Evolutionary conservation across 2,329 filamentous ascomycete species (phyloP), one percentile per base, ranked within the genome.

Genomic region (Bipolaris zeicola): DNA sequence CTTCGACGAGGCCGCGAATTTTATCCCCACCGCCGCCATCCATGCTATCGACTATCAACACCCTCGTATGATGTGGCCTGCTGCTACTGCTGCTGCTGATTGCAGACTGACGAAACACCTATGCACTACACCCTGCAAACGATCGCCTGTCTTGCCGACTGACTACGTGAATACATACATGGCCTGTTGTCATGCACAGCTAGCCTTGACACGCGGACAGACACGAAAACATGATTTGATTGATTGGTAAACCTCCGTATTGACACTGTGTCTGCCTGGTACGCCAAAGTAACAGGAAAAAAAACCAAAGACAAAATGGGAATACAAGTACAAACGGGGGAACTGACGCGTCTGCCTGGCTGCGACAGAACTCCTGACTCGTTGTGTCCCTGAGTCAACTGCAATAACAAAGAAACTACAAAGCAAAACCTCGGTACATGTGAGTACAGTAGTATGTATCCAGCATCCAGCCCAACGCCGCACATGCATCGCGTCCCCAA

Each of bases 1-100:
- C 31, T 60, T 60, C 57, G 39, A 57, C 16, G 38, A 22, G 22
- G 13, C 22, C n/a, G 11, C 13, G 13, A 38, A 13, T 34, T 14
- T 42, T 31, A 26, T 51, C n/a, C 36, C 38, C 20, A 24, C 39
- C 11, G 45, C 28, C 22, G 53, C 47, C 26, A 47, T 52, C 53
- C 28, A 52, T 16, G n/a, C n/a, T 11, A 13, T 20, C 24, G 2
- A 13, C 16, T 10, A 24, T 13, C 6, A 33, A 5, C 10, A 5
- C 6, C 10, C 42, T 44, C 13, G 39, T 24, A 24, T 42, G 39
- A 42, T 42, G 13, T 42, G 20, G n/a, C 10, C 22, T 14, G 26
- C 8, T 28, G 26, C 26, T 28, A 8, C 8, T 28, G 39, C 13
- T 26, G 20, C 2, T 26, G 39, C 5, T 14, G 18, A 41, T 24